phyloP scores from a whole-genome alignment of 805 yeast species.

The Schizosaccharomyces pombe region DNA sequence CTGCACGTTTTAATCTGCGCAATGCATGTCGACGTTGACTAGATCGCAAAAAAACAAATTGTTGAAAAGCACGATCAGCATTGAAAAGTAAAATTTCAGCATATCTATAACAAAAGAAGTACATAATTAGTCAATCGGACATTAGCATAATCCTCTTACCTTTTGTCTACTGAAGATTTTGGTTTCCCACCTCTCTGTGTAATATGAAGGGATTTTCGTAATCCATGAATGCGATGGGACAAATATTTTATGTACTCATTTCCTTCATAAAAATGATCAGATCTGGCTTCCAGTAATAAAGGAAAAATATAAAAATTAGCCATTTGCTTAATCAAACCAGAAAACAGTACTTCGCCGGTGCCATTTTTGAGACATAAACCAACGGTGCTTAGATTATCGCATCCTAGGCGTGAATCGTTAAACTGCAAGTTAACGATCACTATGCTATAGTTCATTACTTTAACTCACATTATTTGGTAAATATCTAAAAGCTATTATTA shows the following conservation, averaged over 20 bases:
- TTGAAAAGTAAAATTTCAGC: neutral
- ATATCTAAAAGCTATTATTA: too few relatives aligned
- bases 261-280: conserved; percentile 1
- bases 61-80: conserved; percentile 3
- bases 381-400: too few relatives aligned
- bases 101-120: neutral
- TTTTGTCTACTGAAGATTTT: neutral
- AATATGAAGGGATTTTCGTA: neutral
- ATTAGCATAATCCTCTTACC: neutral
- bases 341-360: too few relatives aligned
- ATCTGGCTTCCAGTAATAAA: neutral
- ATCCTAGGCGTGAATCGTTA: too few relatives aligned
- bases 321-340: neutral
- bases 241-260: neutral
- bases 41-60: neutral
- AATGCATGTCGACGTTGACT: neutral
- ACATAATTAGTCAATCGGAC: neutral
- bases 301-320: neutral
- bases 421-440: too few relatives aligned
- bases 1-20: neutral
- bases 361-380: too few relatives aligned
- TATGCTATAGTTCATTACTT: too few relatives aligned
- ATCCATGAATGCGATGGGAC: neutral
- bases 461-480: too few relatives aligned
- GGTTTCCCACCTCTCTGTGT: conserved; percentile 1